Conservation (phyloP, 768 basidiomycete species). For the Mrakia hoshinonis region DNA sequence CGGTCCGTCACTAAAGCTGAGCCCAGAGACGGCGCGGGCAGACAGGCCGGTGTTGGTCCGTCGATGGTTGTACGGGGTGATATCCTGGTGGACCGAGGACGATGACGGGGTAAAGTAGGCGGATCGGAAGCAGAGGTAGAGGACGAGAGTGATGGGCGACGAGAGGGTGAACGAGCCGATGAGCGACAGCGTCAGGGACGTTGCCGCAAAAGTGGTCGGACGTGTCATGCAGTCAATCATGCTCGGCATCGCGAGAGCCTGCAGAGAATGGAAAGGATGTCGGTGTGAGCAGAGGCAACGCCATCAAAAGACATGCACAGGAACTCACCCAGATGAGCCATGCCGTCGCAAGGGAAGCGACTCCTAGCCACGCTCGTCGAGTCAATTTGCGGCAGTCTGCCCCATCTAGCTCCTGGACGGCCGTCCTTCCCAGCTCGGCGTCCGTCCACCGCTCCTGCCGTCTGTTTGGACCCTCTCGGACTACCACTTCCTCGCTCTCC, state of each 20-base stretch:
- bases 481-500: background rate
- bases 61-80: background rate
- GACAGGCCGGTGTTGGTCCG: background rate
- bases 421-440: background rate
- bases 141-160: background rate
- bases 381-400: background rate
- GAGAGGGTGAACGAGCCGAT: slow-evolving; percentile 7
- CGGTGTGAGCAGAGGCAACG: background rate
- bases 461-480: background rate
- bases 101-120: background rate
- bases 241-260: slow-evolving; percentile 8
- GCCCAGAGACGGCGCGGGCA: background rate
- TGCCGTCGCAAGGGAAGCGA: background rate
- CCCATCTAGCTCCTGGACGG: background rate
- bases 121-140: slow-evolving; percentile 14
- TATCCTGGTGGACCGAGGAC: background rate
- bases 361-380: background rate
- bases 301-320: background rate
- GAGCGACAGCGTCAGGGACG: slow-evolving; percentile 1
- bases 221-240: slow-evolving; percentile 9
- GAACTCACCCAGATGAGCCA: background rate
- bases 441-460: background rate
- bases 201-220: background rate
- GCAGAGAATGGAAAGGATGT: background rate
- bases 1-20: slow-evolving; percentile 3